Conservation (phyloP, 2,329 filamentous ascomycete species). For the Paracoccidioides brasiliensis region DNA sequence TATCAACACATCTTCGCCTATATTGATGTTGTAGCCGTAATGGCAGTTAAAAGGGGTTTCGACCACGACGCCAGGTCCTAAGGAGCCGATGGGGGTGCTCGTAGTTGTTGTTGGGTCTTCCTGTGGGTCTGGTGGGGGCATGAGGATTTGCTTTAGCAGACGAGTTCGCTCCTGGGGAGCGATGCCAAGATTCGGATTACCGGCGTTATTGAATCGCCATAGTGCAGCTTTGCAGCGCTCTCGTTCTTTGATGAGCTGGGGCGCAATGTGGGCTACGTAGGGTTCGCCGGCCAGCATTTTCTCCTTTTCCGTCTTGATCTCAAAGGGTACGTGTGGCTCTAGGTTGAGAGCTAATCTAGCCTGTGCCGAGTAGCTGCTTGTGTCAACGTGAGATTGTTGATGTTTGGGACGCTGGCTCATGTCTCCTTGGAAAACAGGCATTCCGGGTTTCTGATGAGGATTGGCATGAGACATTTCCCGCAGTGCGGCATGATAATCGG, state of each 20-base stretch:
- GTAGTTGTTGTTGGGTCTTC: slow-evolving; percentile 38
- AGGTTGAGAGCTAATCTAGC: slow-evolving; percentile 32
- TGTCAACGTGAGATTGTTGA: slow-evolving; percentile 20
- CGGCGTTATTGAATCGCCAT: slow-evolving; percentile 76
- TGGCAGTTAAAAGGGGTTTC: slow-evolving; percentile 86
- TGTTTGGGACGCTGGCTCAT: slow-evolving; percentile 28
- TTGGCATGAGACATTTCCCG: slow-evolving; percentile 26
- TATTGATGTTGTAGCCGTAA: slow-evolving; percentile 87
- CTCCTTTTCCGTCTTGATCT: slow-evolving; percentile 58
- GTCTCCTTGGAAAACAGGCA: slow-evolving; percentile 25
- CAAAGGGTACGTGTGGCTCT: slow-evolving; percentile 29
- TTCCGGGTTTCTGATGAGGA: slow-evolving; percentile 23
- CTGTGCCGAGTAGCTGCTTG: slow-evolving; percentile 30
- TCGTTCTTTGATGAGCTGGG: slow-evolving; percentile 69
- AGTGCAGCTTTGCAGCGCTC: slow-evolving; percentile 69
- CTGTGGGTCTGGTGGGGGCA: slow-evolving; percentile 19
- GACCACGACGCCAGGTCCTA: slow-evolving; percentile 65
- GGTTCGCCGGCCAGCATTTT: slow-evolving; percentile 72
- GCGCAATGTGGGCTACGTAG: slow-evolving; percentile 62
- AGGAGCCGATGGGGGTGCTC: slow-evolving; percentile 44
- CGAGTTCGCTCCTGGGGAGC: slow-evolving; percentile 38
- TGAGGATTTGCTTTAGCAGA: slow-evolving; percentile 26
- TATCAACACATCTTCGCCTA: slow-evolving; percentile 75
- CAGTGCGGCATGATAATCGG: slow-evolving; percentile 29
- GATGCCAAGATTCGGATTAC: slow-evolving; percentile 59